Conservation (phyloP, 2,329 filamentous ascomycete genomes). For the Chrysoporthe deuterocubensis region DNA sequence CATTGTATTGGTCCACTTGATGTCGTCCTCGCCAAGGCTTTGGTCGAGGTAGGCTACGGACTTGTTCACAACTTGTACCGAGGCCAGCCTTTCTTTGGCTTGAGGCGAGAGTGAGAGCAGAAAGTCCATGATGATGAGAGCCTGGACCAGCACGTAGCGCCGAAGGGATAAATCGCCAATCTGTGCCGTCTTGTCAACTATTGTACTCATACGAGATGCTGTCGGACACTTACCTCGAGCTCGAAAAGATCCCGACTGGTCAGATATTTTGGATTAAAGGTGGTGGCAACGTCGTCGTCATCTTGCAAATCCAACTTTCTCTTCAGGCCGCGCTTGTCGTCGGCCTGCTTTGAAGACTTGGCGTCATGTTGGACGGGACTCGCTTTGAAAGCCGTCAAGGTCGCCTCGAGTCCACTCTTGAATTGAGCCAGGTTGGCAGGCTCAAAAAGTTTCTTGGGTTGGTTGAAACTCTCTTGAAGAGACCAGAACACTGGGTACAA, state of each 20-base stretch:
- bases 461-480: constrained; percentile 87
- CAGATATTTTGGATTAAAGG: constrained; percentile 96
- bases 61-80: constrained; percentile 71
- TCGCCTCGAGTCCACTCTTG: constrained; percentile 74
- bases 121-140: constrained; percentile 93
- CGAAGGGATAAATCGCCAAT: constrained; percentile 94
- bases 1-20: constrained; percentile 82
- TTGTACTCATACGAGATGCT: constrained; percentile 1
- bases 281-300: constrained; percentile 67
- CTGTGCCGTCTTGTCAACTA: constrained; percentile 47
- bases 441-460: constrained; percentile 83
- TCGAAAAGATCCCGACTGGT: constrained; percentile 97
- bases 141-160: constrained; percentile 91
- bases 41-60: constrained; percentile 83
- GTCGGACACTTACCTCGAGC: constrained; percentile 68
- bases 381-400: constrained; percentile 58
- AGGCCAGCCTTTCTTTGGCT: constrained; percentile 77
- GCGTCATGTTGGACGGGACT: constrained; percentile 54
- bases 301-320: constrained; percentile 68
- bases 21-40: constrained; percentile 80
- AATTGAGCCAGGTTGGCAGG: constrained; percentile 75
- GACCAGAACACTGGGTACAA: constrained; percentile 96
- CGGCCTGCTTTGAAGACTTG: constrained; percentile 54
- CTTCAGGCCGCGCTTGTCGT: constrained; percentile 71
- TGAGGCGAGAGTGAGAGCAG: constrained; percentile 85